Evolutionary conservation across 371 early-diverging fungal species (phyloP), one percentile per base, ranked within the genome.

Genomic region (Mucor velutinosus): DNA sequence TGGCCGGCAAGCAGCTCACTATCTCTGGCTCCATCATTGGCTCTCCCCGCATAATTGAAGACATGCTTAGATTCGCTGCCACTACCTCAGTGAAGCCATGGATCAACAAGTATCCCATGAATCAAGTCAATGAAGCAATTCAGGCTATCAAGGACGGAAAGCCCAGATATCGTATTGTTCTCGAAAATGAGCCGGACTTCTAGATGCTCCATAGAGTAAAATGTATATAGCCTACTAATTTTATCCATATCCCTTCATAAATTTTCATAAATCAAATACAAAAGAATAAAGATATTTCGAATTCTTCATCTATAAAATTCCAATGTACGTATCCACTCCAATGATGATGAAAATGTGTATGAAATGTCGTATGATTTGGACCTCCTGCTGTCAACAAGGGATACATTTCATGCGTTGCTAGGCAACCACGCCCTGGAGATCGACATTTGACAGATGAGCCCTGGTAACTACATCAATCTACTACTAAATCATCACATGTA

Each of bases 11-110:
- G 37, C 75, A 86, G 58, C 69, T 84, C 10, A 66, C 72, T 2
- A 67, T 94, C 27, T 77, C 75, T 7, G 91, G 92, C 0, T 90
- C 91, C 29, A 51, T 86, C 53, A 89, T 90, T 66, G 93, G 92
- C 49, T 79, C 83, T 30, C 75, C 67, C 29, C 41, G 60, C 3
- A 72, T 73, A 2, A 75, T 90, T 43, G 66, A 75, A 56, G 85
- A 86, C 60, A 89, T 88, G 81, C 77, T 94, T 11, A 74, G 83
- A 19, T 88, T 92, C 73, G 90, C 92, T 1, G 81, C 82, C 62
- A 70, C 87, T 70, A 79, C 88, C 47, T 70, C 80, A 49, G 82
- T 92, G 43, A 68, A 76, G 25, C 90, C 91, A 19, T 82, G 82
- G 77, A 84, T 91, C 58, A 83, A 86, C 68, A 76, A 71, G 61